A percentile compares a stretch with the other conserved stretches of the same genome.
These are phyloP conservation scores for Boletus sensibilis DNA, from an alignment of 768 basidiomycete genomes.

Conservation along the genomic window DNA sequence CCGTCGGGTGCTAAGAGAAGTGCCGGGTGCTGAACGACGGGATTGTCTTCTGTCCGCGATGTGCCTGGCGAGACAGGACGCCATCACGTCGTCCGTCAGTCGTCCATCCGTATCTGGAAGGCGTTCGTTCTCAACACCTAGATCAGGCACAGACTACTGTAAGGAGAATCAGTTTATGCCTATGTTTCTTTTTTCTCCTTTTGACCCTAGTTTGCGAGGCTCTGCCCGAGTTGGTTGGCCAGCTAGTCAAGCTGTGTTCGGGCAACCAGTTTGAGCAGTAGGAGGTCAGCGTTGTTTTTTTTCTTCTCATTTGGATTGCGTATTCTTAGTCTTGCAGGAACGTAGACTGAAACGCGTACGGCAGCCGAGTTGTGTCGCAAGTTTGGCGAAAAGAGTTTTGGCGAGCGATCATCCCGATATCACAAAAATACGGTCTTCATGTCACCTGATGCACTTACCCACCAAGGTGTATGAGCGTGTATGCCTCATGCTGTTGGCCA, in stretches of 20 bases:
- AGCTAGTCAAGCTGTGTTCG: constrained; percentile 75
- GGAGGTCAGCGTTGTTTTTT: constrained; percentile 53
- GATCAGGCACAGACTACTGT: constrained; percentile 57
- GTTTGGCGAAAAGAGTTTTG: constrained; percentile 94
- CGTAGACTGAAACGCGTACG: constrained; percentile 75
- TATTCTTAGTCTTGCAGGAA: background rate
- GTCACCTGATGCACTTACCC: constrained; percentile 46
- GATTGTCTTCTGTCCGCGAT: constrained; percentile 89
- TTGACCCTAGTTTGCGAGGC: constrained; percentile 72
- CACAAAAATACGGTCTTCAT: constrained; percentile 62
- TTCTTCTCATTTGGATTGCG: too few relatives aligned
- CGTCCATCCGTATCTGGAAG: constrained; percentile 76
- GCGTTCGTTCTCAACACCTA: constrained; percentile 87
- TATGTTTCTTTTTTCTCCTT: constrained; percentile 10
- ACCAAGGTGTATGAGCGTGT: constrained; percentile 71
- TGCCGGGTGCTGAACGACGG: constrained; percentile 80
- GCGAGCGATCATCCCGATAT: constrained; percentile 76
- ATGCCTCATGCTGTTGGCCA: constrained; percentile 52
- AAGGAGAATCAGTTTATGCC: background rate
- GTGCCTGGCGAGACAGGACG: constrained; percentile 92
- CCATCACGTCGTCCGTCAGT: constrained; percentile 84
- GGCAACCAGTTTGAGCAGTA: constrained; percentile 81
- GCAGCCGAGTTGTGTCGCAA: constrained; percentile 88
- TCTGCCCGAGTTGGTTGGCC: constrained; percentile 75
- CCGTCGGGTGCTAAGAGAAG: constrained; percentile 75